Evolutionary conservation across 805 yeast species (phyloP).

Genomic region (Phaffomyces opuntiae): DNA sequence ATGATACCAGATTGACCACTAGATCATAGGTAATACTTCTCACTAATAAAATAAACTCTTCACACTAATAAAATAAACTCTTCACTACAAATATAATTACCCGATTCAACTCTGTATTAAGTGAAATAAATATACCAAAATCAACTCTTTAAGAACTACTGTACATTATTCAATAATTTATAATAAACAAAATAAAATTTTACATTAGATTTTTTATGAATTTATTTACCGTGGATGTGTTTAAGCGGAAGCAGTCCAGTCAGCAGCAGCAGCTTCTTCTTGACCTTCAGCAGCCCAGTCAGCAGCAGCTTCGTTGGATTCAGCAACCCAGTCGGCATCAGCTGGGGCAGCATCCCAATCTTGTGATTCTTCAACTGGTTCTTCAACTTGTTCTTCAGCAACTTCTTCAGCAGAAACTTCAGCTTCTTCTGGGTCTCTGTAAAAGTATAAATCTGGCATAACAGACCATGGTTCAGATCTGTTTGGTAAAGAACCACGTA

Average conservation of each 20-base stretch:
- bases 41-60: too few relatives aligned
- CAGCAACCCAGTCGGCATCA: constrained; percentile 75
- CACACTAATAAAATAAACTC: not conserved
- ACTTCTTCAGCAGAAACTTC: constrained; percentile 66
- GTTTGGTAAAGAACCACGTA: constrained; percentile 95
- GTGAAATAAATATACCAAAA: not conserved
- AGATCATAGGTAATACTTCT: too few relatives aligned
- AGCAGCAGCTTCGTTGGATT: constrained; percentile 56
- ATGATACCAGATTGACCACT: too few relatives aligned
- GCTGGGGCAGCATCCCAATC: constrained; percentile 65
- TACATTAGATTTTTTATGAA: constrained; percentile 21
- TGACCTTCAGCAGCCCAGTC: constrained; percentile 47
- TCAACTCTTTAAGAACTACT: not conserved
- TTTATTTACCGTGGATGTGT: constrained; percentile 19
- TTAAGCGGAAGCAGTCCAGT: constrained; percentile 21
- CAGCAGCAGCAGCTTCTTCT: constrained; percentile 25
- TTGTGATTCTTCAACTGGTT: constrained; percentile 53
- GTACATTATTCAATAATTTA: not conserved
- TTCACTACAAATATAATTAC: not conserved
- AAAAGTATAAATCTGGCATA: constrained; percentile 99
- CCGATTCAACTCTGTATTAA: constrained; percentile 3
- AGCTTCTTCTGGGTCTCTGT: constrained; percentile 99
- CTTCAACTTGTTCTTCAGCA: constrained; percentile 46
- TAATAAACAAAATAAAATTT: constrained; percentile 18
- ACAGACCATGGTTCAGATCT: constrained; percentile 97